Conservation (phyloP, 306 rosid genomes). For the Trifolium repens region DNA sequence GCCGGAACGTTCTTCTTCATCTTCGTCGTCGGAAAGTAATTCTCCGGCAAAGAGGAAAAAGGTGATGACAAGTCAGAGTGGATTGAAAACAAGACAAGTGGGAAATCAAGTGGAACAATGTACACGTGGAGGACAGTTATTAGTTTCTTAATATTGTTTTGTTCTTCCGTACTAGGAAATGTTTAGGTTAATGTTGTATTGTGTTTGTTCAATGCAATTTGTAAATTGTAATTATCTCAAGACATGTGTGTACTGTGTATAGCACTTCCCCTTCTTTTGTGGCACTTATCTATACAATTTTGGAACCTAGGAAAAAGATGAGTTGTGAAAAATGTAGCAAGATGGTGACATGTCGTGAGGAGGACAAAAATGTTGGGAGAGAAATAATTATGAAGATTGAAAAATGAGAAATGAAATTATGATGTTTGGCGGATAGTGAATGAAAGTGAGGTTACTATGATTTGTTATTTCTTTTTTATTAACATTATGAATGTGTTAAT, state of each 20-base stretch:
- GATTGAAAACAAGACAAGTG: constrained; percentile 41
- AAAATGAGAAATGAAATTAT: background rate
- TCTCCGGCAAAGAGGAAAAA: constrained; percentile 64
- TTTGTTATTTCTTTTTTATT: constrained; percentile 28
- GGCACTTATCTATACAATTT: constrained; percentile 39
- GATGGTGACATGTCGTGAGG: constrained; percentile 13
- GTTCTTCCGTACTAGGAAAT: background rate
- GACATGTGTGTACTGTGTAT: constrained; percentile 28
- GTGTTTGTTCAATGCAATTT: constrained; percentile 6
- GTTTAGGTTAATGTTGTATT: background rate
- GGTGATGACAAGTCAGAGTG: constrained; percentile 11
- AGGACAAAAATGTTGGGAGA: background rate
- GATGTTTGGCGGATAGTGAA: background rate
- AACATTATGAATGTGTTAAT: constrained; percentile 27
- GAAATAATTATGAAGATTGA: background rate
- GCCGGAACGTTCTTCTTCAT: constrained; percentile 50
- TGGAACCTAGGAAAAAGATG: background rate
- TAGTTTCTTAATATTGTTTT: constrained; percentile 31
- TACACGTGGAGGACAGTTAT: constrained; percentile 42
- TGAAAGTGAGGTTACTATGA: constrained; percentile 22
- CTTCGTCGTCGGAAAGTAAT: constrained; percentile 48
- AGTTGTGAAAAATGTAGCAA: background rate
- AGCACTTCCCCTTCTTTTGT: constrained; percentile 29
- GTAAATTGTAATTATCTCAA: constrained; percentile 44
- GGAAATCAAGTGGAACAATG: constrained; percentile 38